phyloP scores from a whole-genome alignment of 176 grass and related monocot genomes.

The Juncus inflexus region DNA sequence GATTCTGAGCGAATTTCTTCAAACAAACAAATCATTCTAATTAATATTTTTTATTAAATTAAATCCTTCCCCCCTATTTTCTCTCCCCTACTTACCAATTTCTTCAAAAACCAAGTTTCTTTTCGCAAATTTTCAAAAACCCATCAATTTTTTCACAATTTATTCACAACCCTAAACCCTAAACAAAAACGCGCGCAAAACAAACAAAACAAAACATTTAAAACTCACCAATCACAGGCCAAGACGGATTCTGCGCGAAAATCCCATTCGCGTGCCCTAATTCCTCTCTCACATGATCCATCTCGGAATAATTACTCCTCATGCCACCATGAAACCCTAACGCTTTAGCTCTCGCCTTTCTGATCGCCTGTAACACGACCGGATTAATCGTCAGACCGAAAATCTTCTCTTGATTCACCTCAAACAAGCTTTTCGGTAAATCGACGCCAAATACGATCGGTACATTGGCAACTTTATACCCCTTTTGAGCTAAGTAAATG shows the following conservation, averaged over 20 bases:
- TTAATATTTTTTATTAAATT: no score
- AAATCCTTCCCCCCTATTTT: no score
- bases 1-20: no score
- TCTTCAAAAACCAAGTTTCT: no score
- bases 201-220: neutral
- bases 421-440: conserved; percentile 69
- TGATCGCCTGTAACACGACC: conserved; percentile 72
- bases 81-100: no score
- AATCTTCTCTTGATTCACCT: conserved; percentile 69
- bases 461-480: conserved; percentile 94
- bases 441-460: conserved; percentile 86
- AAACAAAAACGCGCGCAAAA: no score
- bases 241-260: conserved; percentile 58
- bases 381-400: conserved; percentile 87
- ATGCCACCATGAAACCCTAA: conserved; percentile 59
- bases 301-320: conserved; percentile 87
- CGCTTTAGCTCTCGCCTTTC: conserved; percentile 73
- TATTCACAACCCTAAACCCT: no score
- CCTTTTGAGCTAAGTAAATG: conserved; percentile 94
- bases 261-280: conserved; percentile 61
- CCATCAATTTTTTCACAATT: no score
- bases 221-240: conserved; percentile 87
- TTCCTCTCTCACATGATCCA: conserved; percentile 75
- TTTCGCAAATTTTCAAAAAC: no score
- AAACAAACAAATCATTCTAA: no score